Conservation (phyloP, 2,329 filamentous ascomycete genomes). For the Metarhizium rileyi region DNA sequence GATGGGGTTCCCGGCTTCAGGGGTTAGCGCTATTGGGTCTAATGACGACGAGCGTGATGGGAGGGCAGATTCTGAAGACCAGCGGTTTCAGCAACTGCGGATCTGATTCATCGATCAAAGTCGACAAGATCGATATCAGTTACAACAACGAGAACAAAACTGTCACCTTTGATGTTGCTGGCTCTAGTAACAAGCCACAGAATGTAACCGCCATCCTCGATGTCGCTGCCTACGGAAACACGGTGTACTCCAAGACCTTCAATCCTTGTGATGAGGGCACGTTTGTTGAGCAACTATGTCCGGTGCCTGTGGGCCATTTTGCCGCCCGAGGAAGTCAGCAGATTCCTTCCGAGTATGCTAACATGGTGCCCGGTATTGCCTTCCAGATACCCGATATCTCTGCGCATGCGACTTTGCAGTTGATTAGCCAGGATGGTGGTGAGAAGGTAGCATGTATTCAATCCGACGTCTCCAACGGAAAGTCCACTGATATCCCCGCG, state of each 20-base stretch:
- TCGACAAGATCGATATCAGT: slow-evolving; percentile 64
- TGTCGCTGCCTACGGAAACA: slow-evolving; percentile 74
- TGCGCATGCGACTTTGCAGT: slow-evolving; percentile 68
- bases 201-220: slow-evolving; percentile 70
- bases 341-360: slow-evolving; percentile 62
- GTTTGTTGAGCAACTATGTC: slow-evolving; percentile 68
- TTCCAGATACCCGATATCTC: slow-evolving; percentile 88
- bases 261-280: slow-evolving; percentile 67
- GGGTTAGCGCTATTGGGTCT: slow-evolving; percentile 24
- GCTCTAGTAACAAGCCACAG: slow-evolving; percentile 61
- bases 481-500: slow-evolving; percentile 63
- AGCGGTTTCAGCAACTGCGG: slow-evolving; percentile 68
- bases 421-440: slow-evolving; percentile 51
- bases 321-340: slow-evolving; percentile 59
- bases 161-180: slow-evolving; percentile 74
- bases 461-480: slow-evolving; percentile 77
- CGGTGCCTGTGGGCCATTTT: slow-evolving; percentile 70
- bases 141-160: slow-evolving; percentile 68
- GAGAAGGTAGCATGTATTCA: slow-evolving; percentile 70
- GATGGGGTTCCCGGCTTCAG: slow-evolving; percentile 17
- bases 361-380: slow-evolving; percentile 75
- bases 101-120: slow-evolving; percentile 44
- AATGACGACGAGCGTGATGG: slow-evolving; percentile 42
- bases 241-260: slow-evolving; percentile 71
- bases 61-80: slow-evolving; percentile 66